Evolutionary conservation across 495 filamentous ascomycete species (phyloP).

Genomic region (Trichoderma erinaceum): DNA sequence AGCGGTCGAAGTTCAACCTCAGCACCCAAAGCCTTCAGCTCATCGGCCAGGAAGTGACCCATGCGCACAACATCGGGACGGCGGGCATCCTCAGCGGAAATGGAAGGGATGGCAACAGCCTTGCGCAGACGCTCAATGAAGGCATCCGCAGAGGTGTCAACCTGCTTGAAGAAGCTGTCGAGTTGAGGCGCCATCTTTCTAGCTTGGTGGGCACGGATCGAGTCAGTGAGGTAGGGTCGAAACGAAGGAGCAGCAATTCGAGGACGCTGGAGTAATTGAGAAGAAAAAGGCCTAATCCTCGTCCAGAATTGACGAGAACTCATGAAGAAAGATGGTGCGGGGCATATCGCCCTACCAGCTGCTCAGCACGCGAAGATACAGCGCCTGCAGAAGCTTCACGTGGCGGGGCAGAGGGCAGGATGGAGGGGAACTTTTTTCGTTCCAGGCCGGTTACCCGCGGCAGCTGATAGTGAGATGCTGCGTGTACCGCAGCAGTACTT

Average conservation of each 20-base stretch:
- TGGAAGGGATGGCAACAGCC: slow-evolving; percentile 92
- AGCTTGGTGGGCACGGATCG: slow-evolving; percentile 45
- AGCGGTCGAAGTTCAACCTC: slow-evolving; percentile 74
- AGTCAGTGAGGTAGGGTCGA: slow-evolving; percentile 40
- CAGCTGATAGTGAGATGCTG: not conserved
- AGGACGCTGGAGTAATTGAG: not conserved
- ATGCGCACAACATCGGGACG: slow-evolving; percentile 91
- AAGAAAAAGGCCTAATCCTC: slow-evolving; percentile 7
- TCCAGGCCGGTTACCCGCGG: not conserved
- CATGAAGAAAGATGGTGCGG: slow-evolving; percentile 12
- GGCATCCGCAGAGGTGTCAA: slow-evolving; percentile 67
- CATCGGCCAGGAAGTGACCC: slow-evolving; percentile 80
- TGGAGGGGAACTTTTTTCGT: slow-evolving; percentile 10
- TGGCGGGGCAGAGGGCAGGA: not conserved
- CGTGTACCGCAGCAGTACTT: not conserved
- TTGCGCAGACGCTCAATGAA: slow-evolving; percentile 91
- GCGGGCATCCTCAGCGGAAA: slow-evolving; percentile 85
- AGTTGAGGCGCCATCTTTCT: slow-evolving; percentile 78
- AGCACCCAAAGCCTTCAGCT: slow-evolving; percentile 79
- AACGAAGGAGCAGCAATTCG: slow-evolving; percentile 10
- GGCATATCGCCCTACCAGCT: slow-evolving; percentile 6
- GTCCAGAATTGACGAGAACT: slow-evolving; percentile 11
- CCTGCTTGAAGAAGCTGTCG: slow-evolving; percentile 80
- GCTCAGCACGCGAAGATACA: not conserved
- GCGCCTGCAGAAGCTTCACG: slow-evolving; percentile 11